These are phyloP conservation scores for Cryphonectria naterciae DNA, from an alignment of 2,329 filamentous ascomycete species.

Conservation along the genomic window DNA sequence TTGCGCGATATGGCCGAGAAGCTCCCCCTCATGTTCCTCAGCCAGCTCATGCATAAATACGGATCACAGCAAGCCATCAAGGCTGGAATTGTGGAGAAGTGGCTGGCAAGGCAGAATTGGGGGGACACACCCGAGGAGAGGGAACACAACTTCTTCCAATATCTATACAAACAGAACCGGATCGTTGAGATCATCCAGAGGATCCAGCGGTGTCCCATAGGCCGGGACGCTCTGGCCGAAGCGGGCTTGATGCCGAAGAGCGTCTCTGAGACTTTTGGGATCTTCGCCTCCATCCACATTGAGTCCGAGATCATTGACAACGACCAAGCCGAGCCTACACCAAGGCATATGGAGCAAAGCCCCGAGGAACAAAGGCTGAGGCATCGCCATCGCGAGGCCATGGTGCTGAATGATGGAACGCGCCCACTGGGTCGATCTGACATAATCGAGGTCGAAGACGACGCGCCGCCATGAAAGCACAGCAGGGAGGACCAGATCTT, in stretches of 20 bases:
- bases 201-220: slow-evolving; percentile 54
- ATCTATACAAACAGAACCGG: slow-evolving; percentile 56
- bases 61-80: slow-evolving; percentile 61
- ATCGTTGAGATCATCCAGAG: slow-evolving; percentile 57
- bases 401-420: slow-evolving; percentile 88
- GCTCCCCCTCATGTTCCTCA: slow-evolving; percentile 61
- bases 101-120: slow-evolving; percentile 76
- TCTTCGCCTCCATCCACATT: slow-evolving; percentile 28
- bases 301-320: slow-evolving; percentile 29
- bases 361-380: slow-evolving; percentile 73
- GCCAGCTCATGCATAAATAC: slow-evolving; percentile 63
- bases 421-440: slow-evolving; percentile 73
- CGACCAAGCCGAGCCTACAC: slow-evolving; percentile 38
- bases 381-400: slow-evolving; percentile 79
- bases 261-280: slow-evolving; percentile 31
- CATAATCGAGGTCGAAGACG: slow-evolving; percentile 71
- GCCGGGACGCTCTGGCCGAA: slow-evolving; percentile 55
- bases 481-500: not conserved
- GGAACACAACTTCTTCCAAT: slow-evolving; percentile 56
- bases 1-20: slow-evolving; percentile 66
- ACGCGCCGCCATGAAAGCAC: slow-evolving; percentile 38
- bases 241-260: slow-evolving; percentile 50
- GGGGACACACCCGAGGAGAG: slow-evolving; percentile 59
- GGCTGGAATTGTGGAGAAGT: slow-evolving; percentile 70
- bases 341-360: slow-evolving; percentile 55